Base-by-base conservation (phyloP, 352 stramenopile species). In the Phytophthora sp. region DNA sequence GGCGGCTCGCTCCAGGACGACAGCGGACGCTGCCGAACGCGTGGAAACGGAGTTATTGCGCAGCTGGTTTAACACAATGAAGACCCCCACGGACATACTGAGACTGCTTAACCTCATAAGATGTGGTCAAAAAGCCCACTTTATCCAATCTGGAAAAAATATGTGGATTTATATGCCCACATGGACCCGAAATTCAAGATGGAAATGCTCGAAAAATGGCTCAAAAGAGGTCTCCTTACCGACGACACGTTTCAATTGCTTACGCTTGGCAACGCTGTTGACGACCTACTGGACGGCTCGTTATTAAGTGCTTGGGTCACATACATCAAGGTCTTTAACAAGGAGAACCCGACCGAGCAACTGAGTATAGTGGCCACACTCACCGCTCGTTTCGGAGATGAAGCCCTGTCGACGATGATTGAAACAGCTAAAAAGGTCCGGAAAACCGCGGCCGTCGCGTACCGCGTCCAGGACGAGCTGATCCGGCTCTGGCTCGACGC, bases 281-380 rank as follows among this genome's bases (percentile, higher is more conserved):
- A 68, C 29, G 31, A 57, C 13, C 11, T 57, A 12, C 39, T 67
- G 1, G 24, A 26, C 18, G 44, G 41, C 12, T 46, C 59, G 7
- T 0, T 51, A n/a, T 27, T 67, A 8, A 31, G 29, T 1, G 59
- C 41, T 36, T 67, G 59, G 59, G 24, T 33, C 18, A 45, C 5
- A 8, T 67, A 67, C 24, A 56, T 67, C 16, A 67, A 67, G 18
- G 9, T 56, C 7, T 67, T 56, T 41, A 67, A 67, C 60, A 23
- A 65, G 20, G 26, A 65, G 38, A 65, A 56, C 18, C 55, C 62
- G 1, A 52, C 18, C 3, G 26, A 55, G 21, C 27, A 65, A 39
- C 24, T 61, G 20, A 58, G n/a, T 46, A 20, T 69, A 18, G 9
- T 69, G 26, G 21, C 53, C 2, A 39, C 29, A 13, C 35, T 69